Evolutionary conservation across 2,329 filamentous ascomycete genomes (phyloP), one percentile per base, ranked within the genome.

Genomic region (Canariomyces notabilis): DNA sequence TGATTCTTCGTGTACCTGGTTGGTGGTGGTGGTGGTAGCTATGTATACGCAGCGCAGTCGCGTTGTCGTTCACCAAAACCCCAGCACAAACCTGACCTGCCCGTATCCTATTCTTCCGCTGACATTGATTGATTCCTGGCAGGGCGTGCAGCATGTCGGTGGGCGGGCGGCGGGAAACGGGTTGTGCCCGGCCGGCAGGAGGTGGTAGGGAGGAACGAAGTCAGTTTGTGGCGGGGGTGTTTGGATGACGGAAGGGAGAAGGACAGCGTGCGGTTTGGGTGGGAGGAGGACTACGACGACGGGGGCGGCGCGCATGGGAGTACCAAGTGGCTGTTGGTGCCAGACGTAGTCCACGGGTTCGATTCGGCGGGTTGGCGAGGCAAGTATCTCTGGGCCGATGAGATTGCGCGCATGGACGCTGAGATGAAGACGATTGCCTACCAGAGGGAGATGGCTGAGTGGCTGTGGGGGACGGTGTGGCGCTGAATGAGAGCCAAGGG

Each of bases 301-400:
- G 52, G 49, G 4, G 56, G 57, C 1, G 63, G 62, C 39, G 61
- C 69, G 36, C 57, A 58, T 31, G 42, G 40, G 12, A 55, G 44
- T 16, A 55, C 52, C 20, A 62, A 62, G 41, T 71, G 68, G 68
- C 46, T 72, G 50, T 57, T 71, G 3, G 63, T 73, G n/a, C 69
- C 70, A 4, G 68, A 72, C 45, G 62, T 62, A 32, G 21, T 69
- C 11, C 68, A 71, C 42, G 68, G 62, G 2, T 72, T 70, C 43
- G 68, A 72, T 46, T 52, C 61, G 46, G 57, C 57, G 9, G 22
- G 61, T 5, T 60, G 64, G 32, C 48, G 54, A 7, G 47, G 51
- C 4, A 53, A 49, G 44, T 55, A 53, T 23, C 43, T 60, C 44
- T 57, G 60, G 31, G 60, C 56, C 3, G 58, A 61, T 16, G 55